Conservation (phyloP, 1,284 basidiomycete species). For the Melampsora medusae region DNA sequence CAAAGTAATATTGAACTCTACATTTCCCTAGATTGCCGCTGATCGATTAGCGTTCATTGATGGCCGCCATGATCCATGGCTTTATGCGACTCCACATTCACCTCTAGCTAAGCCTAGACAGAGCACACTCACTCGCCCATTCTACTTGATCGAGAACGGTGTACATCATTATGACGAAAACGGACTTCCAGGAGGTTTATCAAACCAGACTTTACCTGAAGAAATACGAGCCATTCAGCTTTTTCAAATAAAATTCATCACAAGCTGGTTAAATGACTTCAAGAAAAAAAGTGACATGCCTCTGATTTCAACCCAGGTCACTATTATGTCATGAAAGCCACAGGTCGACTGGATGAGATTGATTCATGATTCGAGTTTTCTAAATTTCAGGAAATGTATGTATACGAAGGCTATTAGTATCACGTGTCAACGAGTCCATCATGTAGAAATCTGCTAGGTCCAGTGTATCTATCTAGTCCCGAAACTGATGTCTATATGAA, state of each 20-base stretch:
- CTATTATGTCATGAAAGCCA: no score
- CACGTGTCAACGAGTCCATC: no score
- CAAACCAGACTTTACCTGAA: constrained; percentile 47
- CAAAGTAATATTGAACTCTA: no score
- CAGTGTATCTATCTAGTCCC: no score
- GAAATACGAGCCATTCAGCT: constrained; percentile 50
- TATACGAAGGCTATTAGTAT: no score
- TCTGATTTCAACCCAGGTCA: no score
- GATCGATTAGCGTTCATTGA: constrained; percentile 51
- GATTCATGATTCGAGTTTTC: no score
- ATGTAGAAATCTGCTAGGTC: no score
- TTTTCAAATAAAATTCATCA: constrained; percentile 50
- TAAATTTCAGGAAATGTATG: no score
- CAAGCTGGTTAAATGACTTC: constrained; percentile 49
- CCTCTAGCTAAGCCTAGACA: constrained; percentile 50
- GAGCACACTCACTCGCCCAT: constrained; percentile 45
- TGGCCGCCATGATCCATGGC: constrained; percentile 52
- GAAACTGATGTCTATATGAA: no score
- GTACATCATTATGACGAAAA: constrained; percentile 54
- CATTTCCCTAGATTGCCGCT: background rate
- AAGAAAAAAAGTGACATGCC: background rate
- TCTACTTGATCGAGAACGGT: constrained; percentile 51
- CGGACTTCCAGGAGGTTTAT: constrained; percentile 26
- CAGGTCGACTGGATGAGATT: no score
- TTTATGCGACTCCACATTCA: constrained; percentile 50